Evolutionary conservation across 495 filamentous ascomycete genomes (phyloP).

Genomic region (Poronia punctata): DNA sequence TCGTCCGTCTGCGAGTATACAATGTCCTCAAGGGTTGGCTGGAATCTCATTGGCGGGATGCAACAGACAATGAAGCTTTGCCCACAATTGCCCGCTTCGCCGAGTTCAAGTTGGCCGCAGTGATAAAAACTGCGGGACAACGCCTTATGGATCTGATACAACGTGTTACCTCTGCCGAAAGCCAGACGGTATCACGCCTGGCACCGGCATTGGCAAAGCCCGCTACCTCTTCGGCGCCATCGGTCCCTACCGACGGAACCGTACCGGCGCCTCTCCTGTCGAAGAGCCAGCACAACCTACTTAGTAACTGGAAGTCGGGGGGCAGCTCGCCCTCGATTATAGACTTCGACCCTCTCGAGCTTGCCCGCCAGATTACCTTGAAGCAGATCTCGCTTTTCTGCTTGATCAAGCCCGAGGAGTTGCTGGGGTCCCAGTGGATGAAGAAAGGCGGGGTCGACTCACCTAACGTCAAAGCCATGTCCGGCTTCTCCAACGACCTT

Average conservation of each 20-base stretch:
- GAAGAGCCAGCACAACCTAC: slow-evolving; percentile 65
- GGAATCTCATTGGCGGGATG: slow-evolving; percentile 88
- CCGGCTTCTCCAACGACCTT: slow-evolving; percentile 80
- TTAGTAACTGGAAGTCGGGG: slow-evolving; percentile 68
- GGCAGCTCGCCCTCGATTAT: slow-evolving; percentile 67
- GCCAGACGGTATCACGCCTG: slow-evolving; percentile 75
- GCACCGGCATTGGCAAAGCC: slow-evolving; percentile 87
- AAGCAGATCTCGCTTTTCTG: slow-evolving; percentile 93
- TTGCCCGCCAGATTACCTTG: slow-evolving; percentile 89
- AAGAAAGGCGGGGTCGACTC: slow-evolving; percentile 73
- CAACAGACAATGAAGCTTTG: slow-evolving; percentile 68
- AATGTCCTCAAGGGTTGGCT: slow-evolving; percentile 97
- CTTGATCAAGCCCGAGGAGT: slow-evolving; percentile 84
- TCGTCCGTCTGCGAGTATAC: slow-evolving; percentile 86
- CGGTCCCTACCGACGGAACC: slow-evolving; percentile 61
- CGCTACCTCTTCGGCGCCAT: slow-evolving; percentile 61
- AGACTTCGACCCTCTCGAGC: slow-evolving; percentile 87
- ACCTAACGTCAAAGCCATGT: slow-evolving; percentile 93
- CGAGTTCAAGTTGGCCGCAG: slow-evolving; percentile 54
- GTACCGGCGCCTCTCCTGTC: slow-evolving; percentile 62
- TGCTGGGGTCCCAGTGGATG: slow-evolving; percentile 91
- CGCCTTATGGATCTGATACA: slow-evolving; percentile 70
- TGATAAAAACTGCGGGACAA: slow-evolving; percentile 70
- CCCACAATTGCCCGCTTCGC: slow-evolving; percentile 73
- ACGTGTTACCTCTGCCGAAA: slow-evolving; percentile 71